phyloP scores from a whole-genome alignment of 2,329 filamentous ascomycete species.

The Didymella glomerata region DNA sequence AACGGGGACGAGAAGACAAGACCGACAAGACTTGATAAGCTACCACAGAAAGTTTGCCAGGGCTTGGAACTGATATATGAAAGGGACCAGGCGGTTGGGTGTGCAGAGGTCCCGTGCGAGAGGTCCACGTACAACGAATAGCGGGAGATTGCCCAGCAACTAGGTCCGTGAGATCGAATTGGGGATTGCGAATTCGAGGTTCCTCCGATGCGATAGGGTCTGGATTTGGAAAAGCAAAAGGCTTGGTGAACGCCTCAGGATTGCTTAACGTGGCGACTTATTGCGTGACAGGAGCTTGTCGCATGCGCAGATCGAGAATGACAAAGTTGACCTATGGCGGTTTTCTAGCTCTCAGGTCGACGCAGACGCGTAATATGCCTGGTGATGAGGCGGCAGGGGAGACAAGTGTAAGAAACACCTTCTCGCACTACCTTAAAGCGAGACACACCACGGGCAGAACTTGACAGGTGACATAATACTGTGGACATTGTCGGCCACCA shows the following conservation, averaged over 20 bases:
- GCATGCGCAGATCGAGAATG: slow-evolving; percentile 4
- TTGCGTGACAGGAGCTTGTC: slow-evolving; percentile 37
- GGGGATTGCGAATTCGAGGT: slow-evolving; percentile 7
- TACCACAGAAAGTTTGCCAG: slow-evolving; percentile 35
- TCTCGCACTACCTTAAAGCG: slow-evolving; percentile 14
- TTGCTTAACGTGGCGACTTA: slow-evolving; percentile 36
- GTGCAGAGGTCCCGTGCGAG: slow-evolving; percentile 22
- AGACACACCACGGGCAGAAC: slow-evolving; percentile 15
- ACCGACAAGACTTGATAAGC: slow-evolving; percentile 39
- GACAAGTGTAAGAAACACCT: neutral
- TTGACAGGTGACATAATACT: slow-evolving; percentile 39
- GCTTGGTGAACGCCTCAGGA: slow-evolving; percentile 32
- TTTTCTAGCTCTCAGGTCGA: slow-evolving; percentile 6
- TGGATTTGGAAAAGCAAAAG: slow-evolving; percentile 26
- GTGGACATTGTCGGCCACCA: slow-evolving; percentile 24
- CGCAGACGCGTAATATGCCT: slow-evolving; percentile 12
- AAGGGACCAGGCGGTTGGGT: slow-evolving; percentile 19
- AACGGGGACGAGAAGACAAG: slow-evolving; percentile 9
- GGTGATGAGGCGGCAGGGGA: slow-evolving; percentile 12
- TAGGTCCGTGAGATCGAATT: slow-evolving; percentile 14
- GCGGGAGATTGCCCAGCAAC: slow-evolving; percentile 13
- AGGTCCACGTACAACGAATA: slow-evolving; percentile 16
- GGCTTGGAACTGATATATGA: slow-evolving; percentile 41
- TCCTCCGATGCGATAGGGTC: slow-evolving; percentile 12
- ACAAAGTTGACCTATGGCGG: slow-evolving; percentile 5